A percentile compares a stretch with the other conserved stretches of the same genome.
These are phyloP conservation scores for Eutrema yunnanense DNA, from an alignment of 345 rosid genomes.

Conservation along the genomic window DNA sequence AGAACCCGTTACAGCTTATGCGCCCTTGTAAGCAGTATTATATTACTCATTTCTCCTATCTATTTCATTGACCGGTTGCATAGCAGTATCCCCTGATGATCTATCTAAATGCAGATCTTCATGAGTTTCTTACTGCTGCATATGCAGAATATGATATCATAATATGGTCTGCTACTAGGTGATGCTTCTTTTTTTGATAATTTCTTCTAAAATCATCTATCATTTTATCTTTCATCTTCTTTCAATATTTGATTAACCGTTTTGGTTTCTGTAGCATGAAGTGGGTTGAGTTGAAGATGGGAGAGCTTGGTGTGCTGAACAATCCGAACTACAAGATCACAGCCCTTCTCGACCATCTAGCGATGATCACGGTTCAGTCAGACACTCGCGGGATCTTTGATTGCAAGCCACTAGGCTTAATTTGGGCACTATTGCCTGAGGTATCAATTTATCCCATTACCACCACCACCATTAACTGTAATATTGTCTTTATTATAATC, in stretches of 20 bases:
- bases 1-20: conserved; percentile 88
- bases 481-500: not conserved
- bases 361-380: conserved; percentile 93
- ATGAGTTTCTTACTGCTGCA: conserved; percentile 90
- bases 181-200: not conserved
- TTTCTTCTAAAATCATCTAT: not conserved
- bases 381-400: conserved; percentile 82
- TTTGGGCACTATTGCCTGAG: conserved; percentile 90
- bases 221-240: not conserved
- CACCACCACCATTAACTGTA: not conserved
- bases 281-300: conserved; percentile 99
- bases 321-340: conserved; percentile 91
- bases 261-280: conserved; percentile 62
- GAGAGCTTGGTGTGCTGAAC: conserved; percentile 81
- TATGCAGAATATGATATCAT: conserved; percentile 90
- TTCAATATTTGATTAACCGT: not conserved
- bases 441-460: conserved; percentile 26
- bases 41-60: not conserved
- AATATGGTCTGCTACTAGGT: conserved; percentile 98
- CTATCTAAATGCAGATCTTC: conserved; percentile 62
- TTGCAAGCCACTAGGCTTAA: conserved; percentile 90
- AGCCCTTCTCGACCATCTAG: conserved; percentile 85
- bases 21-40: conserved; percentile 67
- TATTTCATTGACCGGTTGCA: not conserved
- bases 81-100: not conserved